Evolutionary conservation across 2,329 filamentous ascomycete species (phyloP), one percentile per base, ranked within the genome.

Genomic region (Dichotomopilus funicola): DNA sequence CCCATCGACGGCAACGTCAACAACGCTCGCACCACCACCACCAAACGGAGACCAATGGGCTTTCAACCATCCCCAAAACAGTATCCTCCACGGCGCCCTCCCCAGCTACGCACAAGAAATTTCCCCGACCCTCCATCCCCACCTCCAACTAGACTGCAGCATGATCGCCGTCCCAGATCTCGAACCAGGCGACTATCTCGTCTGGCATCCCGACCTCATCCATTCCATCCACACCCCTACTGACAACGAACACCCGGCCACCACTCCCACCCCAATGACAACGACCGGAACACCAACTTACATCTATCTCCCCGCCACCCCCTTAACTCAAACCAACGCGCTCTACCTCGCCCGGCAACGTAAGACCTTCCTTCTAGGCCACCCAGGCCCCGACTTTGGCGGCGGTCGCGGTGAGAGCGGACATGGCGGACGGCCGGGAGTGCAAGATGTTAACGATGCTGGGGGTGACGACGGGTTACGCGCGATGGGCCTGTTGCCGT

Each of bases 151-250:
- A 6, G 72, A 79, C 13, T 72, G 75, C 41, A 85, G 82, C 0
- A 89, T 92, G 82, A 79, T 90, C 0, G 80, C 85, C 55, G 74
- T 91, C 4, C 88, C 88, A 0, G 70, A 74, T 12, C 83, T 91
- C 9, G 72, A 77, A 35, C 87, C 88, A 0, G 88, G 88, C 4
- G 88, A 92, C 68, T 91, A 86, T 63, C 86, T 90, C 1, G 79
- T 82, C 37, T 91, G 86, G 85, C 86, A 89, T 66, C 87, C 84
- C 63, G 84, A 87, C 67, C 74, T 71, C 36, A 80, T 89, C 48
- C 87, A 91, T 68, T 79, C 85, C 50, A 43, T 60, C 56, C 9
- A 9, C 45, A 19, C 51, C 45, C n/a, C 47, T 33, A 41, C 47
- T 12, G 13, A 19, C 44, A 5, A 42, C 19, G 3, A 27, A 31